Evolutionary conservation across 495 filamentous ascomycete genomes (phyloP).

Genomic region (Hyphodiscus hymeniophilus): DNA sequence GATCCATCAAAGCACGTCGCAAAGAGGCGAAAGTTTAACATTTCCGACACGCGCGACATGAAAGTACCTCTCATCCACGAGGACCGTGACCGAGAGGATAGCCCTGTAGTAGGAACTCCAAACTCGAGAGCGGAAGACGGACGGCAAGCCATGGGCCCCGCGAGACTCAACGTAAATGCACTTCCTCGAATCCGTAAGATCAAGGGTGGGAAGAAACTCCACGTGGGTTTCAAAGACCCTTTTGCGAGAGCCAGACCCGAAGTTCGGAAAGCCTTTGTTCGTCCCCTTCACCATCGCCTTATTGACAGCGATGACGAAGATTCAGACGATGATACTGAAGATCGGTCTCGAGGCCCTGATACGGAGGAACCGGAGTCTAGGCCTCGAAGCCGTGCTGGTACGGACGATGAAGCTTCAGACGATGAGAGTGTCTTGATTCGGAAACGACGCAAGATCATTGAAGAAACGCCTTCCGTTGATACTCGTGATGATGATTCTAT

Average conservation of each 20-base stretch:
- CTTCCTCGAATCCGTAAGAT: conserved; percentile 67
- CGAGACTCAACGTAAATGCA: conserved; percentile 50
- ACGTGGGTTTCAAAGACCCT: conserved; percentile 68
- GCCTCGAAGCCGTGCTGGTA: conserved; percentile 68
- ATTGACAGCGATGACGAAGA: conserved; percentile 46
- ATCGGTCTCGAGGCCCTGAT: conserved; percentile 58
- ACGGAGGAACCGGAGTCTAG: conserved; percentile 79
- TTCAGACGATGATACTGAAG: conserved; percentile 57
- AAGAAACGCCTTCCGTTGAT: conserved; percentile 26
- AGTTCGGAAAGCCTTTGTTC: conserved; percentile 31
- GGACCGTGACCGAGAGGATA: conserved; percentile 38
- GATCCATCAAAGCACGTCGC: conserved; percentile 69
- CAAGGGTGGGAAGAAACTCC: conserved; percentile 50
- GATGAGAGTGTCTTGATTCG: conserved; percentile 31
- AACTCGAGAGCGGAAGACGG: conserved; percentile 55
- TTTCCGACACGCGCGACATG: conserved; percentile 56
- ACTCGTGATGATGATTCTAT: conserved; percentile 45
- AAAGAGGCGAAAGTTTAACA: conserved; percentile 64
- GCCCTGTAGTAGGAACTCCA: conserved; percentile 55
- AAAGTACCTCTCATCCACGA: conserved; percentile 29
- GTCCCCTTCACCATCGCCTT: conserved; percentile 50
- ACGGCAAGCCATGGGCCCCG: conserved; percentile 29
- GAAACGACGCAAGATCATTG: neutral
- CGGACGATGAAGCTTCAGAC: conserved; percentile 56
- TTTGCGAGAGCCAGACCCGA: conserved; percentile 58